A percentile compares a stretch with the other conserved stretches of the same genome.
These are phyloP conservation scores for Ascochyta koolunga DNA, from an alignment of 2,329 filamentous ascomycete genomes.

Conservation along the genomic window DNA sequence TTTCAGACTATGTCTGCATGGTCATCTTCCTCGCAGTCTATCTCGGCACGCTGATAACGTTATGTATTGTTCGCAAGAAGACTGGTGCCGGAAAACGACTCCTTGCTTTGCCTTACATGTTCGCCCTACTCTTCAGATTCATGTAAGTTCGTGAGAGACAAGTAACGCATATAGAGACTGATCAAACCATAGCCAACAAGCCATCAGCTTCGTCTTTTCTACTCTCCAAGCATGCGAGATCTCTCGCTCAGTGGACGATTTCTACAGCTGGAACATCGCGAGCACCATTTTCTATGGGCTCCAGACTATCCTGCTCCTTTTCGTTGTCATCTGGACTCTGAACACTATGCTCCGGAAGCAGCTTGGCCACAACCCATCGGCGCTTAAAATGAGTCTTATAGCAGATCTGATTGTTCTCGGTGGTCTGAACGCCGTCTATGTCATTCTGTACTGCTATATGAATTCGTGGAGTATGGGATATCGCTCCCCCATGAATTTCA, in stretches of 20 bases:
- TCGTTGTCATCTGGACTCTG: slow-evolving; percentile 30
- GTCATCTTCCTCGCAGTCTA: slow-evolving; percentile 17
- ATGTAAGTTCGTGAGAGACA: slow-evolving; percentile 22
- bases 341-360: slow-evolving; percentile 33
- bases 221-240: slow-evolving; percentile 6
- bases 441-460: slow-evolving; percentile 24
- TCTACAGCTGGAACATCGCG: slow-evolving; percentile 17
- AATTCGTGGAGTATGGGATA: not conserved
- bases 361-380: slow-evolving; percentile 15
- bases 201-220: not conserved
- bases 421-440: slow-evolving; percentile 17
- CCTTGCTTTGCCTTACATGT: slow-evolving; percentile 24
- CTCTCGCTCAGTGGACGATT: fast-evolving
- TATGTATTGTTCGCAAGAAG: slow-evolving; percentile 27
- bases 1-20: not conserved
- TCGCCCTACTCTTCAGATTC: slow-evolving; percentile 18
- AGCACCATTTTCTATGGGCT: slow-evolving; percentile 27
- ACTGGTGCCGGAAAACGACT: slow-evolving; percentile 27
- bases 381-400: slow-evolving; percentile 20
- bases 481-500: not conserved
- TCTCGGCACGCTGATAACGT: slow-evolving; percentile 22
- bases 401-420: slow-evolving; percentile 29
- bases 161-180: not conserved
- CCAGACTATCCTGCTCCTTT: slow-evolving; percentile 28
- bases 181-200: not conserved